Conservation (phyloP, 2,329 filamentous ascomycete genomes). For the Ceratocystiopsis brevicomis region DNA sequence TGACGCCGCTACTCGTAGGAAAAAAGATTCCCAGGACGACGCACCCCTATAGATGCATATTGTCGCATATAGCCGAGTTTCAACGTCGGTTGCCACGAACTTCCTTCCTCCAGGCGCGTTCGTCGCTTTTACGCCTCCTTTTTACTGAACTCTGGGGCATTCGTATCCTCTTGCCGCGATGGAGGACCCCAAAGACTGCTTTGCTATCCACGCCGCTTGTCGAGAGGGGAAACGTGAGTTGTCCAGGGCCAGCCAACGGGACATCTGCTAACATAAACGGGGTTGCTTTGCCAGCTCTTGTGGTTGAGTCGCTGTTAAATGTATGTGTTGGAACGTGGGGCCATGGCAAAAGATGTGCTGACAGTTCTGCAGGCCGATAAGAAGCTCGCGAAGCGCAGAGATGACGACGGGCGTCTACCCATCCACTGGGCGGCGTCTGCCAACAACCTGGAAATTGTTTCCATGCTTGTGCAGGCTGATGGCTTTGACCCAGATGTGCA, state of each 20-base stretch:
- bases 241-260: too few species aligned
- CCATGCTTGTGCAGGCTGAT: constrained; percentile 49
- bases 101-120: too few species aligned
- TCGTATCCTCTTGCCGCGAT: background rate
- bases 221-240: constrained; percentile 63
- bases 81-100: too few species aligned
- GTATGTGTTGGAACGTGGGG: background rate
- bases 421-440: constrained; percentile 89
- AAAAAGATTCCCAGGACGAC: too few species aligned
- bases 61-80: too few species aligned
- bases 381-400: constrained; percentile 50
- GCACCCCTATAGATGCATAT: too few species aligned
- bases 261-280: background rate
- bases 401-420: constrained; percentile 75
- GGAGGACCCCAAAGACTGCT: constrained; percentile 27
- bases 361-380: constrained; percentile 44
- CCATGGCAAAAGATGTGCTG: background rate
- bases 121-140: too few species aligned
- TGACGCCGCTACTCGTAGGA: too few species aligned
- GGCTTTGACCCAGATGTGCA: constrained; percentile 71
- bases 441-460: constrained; percentile 57
- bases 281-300: constrained; percentile 14
- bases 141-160: too few species aligned
- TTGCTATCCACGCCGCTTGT: constrained; percentile 70
- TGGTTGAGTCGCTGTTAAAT: constrained; percentile 47